Evolutionary conservation across 306 rosid species (phyloP).

Genomic region (Pterocarpus santalinus): DNA sequence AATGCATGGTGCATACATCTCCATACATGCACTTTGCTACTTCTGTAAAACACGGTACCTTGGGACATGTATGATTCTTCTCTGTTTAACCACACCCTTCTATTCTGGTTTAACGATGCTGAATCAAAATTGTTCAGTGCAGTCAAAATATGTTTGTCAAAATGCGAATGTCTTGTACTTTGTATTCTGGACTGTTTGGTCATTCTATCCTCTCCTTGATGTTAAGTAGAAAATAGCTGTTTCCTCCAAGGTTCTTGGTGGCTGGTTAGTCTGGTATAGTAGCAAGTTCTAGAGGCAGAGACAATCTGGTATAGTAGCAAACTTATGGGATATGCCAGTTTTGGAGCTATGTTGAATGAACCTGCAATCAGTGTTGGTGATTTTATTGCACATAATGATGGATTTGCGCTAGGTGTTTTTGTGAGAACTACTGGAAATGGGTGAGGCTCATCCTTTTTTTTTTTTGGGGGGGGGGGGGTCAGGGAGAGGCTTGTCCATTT

Average conservation of each 20-base stretch:
- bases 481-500: too few relatives aligned
- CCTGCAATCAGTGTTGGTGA: background rate
- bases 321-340: background rate
- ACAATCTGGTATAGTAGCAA: background rate
- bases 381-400: background rate
- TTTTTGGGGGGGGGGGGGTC: too few relatives aligned
- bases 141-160: slow-evolving; percentile 56
- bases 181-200: slow-evolving; percentile 42
- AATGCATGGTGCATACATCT: slow-evolving; percentile 48
- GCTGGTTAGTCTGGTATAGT: background rate
- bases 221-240: slow-evolving; percentile 27
- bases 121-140: slow-evolving; percentile 55
- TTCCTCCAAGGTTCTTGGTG: slow-evolving; percentile 28
- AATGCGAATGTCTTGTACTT: slow-evolving; percentile 54
- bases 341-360: background rate
- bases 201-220: slow-evolving; percentile 1
- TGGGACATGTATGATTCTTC: slow-evolving; percentile 65
- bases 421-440: too few relatives aligned
- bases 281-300: background rate
- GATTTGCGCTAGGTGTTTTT: too few relatives aligned
- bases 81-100: slow-evolving; percentile 58
- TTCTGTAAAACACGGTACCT: slow-evolving; percentile 54
- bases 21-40: slow-evolving; percentile 37
- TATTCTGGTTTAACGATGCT: slow-evolving; percentile 59
- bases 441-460: too few relatives aligned